Evolutionary conservation across 768 basidiomycete genomes (phyloP), one percentile per base, ranked within the genome.

Genomic region (Tulasnella sp.): DNA sequence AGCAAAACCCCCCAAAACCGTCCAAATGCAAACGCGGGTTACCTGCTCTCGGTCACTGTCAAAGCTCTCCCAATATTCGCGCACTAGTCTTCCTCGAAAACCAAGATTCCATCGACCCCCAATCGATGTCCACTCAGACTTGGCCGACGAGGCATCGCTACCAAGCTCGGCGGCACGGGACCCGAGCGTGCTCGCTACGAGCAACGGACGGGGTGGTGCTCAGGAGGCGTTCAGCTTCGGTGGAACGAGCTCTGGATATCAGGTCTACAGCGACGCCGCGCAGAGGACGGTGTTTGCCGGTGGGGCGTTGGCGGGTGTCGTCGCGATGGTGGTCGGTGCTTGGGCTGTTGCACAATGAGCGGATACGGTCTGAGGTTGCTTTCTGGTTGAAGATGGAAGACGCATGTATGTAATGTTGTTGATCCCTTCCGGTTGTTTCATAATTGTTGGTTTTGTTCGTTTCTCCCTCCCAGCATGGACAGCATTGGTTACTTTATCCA

Each of bases 171-270:
- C 34, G 85, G 85, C 80, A 91, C 91, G 0, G n/a, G 88, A 90
- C 82, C 86, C 88, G 0, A 81, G 85, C 6, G 87, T 88, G 1
- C 84, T 94, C n/a, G 88, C 89, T 74, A 91, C 90, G 16, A 90
- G 90, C 68, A 94, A 94, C 82, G 94, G 89, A 0, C 86, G 88
- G 77, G 84, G 84, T 68, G 87, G 86, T 24, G 79, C 82, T n/a
- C 81, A 44, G 8, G 82, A 81, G 38, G 38, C 39, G 19, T 78
- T 78, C 77, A 78, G 73, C 62, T 39, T 78, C 40, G 77, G 77
- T 36, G 68, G 68, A 21, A 71, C 77, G 3, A 78, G 68, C 36
- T 31, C 40, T 3, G 75, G 75, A 3, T 9, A 10, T 14, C 21
- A 27, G 31, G 56, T 27, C 27, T 58, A 58, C 1, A 21, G 2